Conservation (phyloP, 2,329 filamentous ascomycete genomes). For the Colletotrichum sp. region DNA sequence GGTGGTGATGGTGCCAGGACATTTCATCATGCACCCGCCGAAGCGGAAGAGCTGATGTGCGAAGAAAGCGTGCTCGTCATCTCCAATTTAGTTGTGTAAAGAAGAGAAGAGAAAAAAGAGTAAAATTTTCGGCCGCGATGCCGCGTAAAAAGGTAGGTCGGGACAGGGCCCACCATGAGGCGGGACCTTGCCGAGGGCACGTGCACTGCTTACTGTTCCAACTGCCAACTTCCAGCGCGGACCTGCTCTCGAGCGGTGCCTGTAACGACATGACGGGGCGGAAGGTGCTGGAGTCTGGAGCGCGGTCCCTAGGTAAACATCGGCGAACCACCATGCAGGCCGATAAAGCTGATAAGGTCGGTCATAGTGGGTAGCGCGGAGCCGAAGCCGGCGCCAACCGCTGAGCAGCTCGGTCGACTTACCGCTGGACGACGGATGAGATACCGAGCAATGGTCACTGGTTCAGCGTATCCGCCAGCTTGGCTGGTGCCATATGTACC, state of each 20-base stretch:
- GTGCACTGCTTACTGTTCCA: background rate
- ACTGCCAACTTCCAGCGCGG: background rate
- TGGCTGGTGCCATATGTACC: constrained; percentile 8
- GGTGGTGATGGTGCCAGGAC: constrained; percentile 70
- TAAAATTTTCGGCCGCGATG: constrained; percentile 1
- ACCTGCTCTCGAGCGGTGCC: background rate
- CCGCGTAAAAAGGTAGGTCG: constrained; percentile 9
- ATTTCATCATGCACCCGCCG: constrained; percentile 67
- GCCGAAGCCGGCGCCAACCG: background rate
- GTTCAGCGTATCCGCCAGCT: background rate
- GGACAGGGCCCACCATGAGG: background rate
- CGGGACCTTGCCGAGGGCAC: constrained; percentile 1
- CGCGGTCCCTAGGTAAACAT: background rate
- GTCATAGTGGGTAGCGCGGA: background rate
- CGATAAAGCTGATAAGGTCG: background rate
- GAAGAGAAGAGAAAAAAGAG: constrained; percentile 44
- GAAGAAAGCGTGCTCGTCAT: constrained; percentile 74
- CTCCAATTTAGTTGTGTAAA: constrained; percentile 78
- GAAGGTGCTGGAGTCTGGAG: background rate
- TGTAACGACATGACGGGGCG: background rate
- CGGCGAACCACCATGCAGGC: background rate
- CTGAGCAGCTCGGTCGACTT: constrained; percentile 1
- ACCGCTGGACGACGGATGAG: background rate
- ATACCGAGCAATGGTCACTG: background rate
- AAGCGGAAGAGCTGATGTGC: constrained; percentile 60